Evolutionary conservation across 2,329 filamentous ascomycete species (phyloP), one percentile per base, ranked within the genome.

Genomic region (Thielaviopsis musarum): DNA sequence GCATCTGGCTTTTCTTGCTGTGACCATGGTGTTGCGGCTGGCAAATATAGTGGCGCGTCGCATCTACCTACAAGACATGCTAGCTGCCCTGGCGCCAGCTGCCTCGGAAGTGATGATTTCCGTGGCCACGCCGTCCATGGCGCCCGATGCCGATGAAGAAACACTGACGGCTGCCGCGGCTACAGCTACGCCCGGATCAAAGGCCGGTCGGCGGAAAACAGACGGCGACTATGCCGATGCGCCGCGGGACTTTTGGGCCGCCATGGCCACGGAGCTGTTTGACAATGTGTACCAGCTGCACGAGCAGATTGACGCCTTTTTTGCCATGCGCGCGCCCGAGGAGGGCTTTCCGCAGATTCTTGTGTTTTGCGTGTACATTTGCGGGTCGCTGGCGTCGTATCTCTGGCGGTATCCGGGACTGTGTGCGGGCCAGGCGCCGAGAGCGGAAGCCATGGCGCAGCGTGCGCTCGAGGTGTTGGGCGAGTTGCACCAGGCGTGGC

Each of bases 361-460:
- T 6, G 70, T 70, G 10, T 73, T 73, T 54, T 73, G 70, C 57
- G 67, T 70, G 45, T 73, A 73, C 63, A 68, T 71, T 54, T 73
- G 70, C 61, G 71, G 70, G 10, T 72, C 70, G 0, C 64, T 73
- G n/a, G 67, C 66, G 13, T 64, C 64, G 0, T 67, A 68, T 52
- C 65, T 71, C 1, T 67, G 65, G 65, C 66, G 66, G 13, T 65
- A 67, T 55, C 68, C 68, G 5, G 62, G 63, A 26, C 63, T 69
- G n/a, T 69, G 67, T 54, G 66, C 65, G 22, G 62, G 57, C 6
- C 57, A 67, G 3, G 65, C 67, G 0, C 57, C 59, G 19, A 61
- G 60, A 30, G 67, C 67, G 3, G 66, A 69, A 54, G 59, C 28
- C 9, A 69, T 70, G 59, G 63, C 65, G 6, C 61, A 65, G 34